Evolutionary conservation across 2,329 filamentous ascomycete species (phyloP), one percentile per base, ranked within the genome.

Genomic region (Emmonsiellopsis sp.): DNA sequence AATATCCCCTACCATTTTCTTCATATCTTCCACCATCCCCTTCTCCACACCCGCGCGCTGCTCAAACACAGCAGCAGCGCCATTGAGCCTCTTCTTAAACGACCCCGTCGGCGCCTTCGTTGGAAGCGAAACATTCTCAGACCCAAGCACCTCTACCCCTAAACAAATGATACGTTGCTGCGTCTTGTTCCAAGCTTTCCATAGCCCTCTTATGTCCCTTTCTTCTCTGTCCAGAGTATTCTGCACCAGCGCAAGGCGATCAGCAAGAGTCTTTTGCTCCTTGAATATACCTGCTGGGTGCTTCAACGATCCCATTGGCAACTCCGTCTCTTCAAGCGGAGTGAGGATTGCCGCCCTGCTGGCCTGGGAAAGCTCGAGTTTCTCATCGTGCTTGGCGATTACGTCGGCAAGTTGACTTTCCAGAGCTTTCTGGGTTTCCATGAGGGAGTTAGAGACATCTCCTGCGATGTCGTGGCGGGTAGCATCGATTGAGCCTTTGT

Each of bases 151-250:
- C 44, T 61, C 58, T 13, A 55, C 46, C 4, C 55, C 57, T 27
- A 63, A 44, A 34, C 53, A 56, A 33, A 52, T 14, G 42, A 65
- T 53, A 27, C 62, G 55, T 27, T 54, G 54, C 39, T 63, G 60
- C 31, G 58, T 53, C 31, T 54, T 52, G 34, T 33, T 46, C 61
- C 60, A 64, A 46, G 62, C 61, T 21, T 57, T 56, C 53, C 57
- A 60, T 31, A 56, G 47, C 3, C 43, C 31, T 4, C 58, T 43
- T 37, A 63, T 40, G 13, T 54, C 39, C 13, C 55, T 55, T 33
- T 58, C 55, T n/a, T 52, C n/a, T 11, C 31, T 39, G 17, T 13
- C 11, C 21, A 46, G 21, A 21, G 21, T 27, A 11, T 31, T 27
- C 11, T 21, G 43, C 13, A 14, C 27, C 27, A 27, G 21, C 21